Percentiles rank a stretch among this genome's conserved stretches.
Evolutionary conservation across 169 alveolate genomes (phyloP).

Genomic region (Amoebophrya sp.): DNA sequence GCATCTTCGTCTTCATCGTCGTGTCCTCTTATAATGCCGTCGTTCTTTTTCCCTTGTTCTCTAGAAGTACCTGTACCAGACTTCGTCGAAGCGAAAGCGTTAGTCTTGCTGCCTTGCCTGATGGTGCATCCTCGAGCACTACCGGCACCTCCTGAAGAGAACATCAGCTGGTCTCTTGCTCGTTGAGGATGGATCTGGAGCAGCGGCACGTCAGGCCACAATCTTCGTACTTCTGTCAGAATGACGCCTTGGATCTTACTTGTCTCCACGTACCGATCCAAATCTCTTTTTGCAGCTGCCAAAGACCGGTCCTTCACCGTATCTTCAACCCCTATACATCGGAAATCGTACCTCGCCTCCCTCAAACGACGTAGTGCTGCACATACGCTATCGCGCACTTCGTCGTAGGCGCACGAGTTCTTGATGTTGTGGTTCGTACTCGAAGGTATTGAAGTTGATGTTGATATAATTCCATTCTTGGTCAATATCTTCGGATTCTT

Average conservation of each 20-base stretch:
- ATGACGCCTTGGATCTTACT: background rate
- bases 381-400: background rate
- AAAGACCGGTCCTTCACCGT: background rate
- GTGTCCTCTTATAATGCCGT: no score
- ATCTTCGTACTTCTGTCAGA: background rate
- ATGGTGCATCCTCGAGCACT: no score
- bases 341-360: background rate
- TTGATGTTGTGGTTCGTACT: no score
- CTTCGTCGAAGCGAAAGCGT: no score
- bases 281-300: background rate
- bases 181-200: background rate
- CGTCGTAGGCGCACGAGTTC: background rate
- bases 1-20: no score
- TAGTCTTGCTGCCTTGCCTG: no score
- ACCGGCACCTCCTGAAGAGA: no score
- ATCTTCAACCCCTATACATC: background rate
- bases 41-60: no score
- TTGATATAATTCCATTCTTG: no score
- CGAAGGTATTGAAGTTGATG: no score
- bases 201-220: background rate
- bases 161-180: background rate
- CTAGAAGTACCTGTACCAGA: no score
- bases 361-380: background rate
- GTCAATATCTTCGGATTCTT: no score
- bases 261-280: background rate